A percentile compares a stretch with the other conserved stretches of the same genome.
These are phyloP conservation scores for Blastobotrys parvus DNA, from an alignment of 805 yeast genomes.

Conservation along the genomic window DNA sequence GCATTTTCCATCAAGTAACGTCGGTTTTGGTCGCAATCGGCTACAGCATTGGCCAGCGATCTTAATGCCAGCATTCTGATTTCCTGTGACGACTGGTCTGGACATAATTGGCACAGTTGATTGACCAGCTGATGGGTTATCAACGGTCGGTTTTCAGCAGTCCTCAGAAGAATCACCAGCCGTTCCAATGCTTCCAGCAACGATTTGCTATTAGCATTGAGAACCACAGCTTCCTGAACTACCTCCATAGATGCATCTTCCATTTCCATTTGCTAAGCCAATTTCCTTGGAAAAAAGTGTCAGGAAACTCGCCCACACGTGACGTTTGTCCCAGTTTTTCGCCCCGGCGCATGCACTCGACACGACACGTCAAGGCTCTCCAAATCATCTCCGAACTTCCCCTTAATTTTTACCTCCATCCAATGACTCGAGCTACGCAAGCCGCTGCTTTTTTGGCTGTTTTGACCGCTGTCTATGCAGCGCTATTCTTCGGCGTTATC, in stretches of 20 bases:
- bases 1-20: slow-evolving; percentile 1
- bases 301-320: no score
- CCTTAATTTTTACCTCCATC: background rate
- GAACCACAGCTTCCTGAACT: background rate
- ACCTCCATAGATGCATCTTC: background rate
- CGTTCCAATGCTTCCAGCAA: background rate
- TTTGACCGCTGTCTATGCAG: slow-evolving; percentile 44
- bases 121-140: background rate
- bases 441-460: slow-evolving; percentile 40
- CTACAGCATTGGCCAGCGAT: slow-evolving; percentile 14
- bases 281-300: no score
- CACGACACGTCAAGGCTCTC: no score
- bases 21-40: slow-evolving; percentile 8
- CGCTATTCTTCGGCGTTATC: slow-evolving; percentile 42
- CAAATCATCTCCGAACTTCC: background rate
- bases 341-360: no score
- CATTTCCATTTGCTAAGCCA: no score
- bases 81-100: background rate
- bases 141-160: background rate
- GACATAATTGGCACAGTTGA: background rate
- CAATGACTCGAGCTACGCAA: slow-evolving; percentile 66
- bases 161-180: background rate
- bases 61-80: slow-evolving; percentile 1
- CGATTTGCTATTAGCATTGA: background rate
- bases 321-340: no score